Evolutionary conservation across 129 eudicot genomes (phyloP), one percentile per base, ranked within the genome.

Genomic region (Cynara cardunculus): DNA sequence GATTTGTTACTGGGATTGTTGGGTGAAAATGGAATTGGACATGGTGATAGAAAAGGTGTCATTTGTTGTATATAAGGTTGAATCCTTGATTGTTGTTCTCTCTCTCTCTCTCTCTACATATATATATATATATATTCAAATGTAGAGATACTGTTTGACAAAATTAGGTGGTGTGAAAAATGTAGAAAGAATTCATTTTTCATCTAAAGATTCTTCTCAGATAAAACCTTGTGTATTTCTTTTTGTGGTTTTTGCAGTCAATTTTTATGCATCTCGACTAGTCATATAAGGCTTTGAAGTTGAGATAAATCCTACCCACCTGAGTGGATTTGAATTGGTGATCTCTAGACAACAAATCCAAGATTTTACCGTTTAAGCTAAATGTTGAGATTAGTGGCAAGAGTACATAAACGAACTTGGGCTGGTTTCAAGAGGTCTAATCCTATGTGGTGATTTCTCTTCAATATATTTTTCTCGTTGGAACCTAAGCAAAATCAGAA

Each of bases 11-110:
- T 69, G 44, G 65, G 61, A 46, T 53, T 56, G 65, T 56, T 56
- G 62, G 62, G 62, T 49, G 46, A 28, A 37, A 64, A 64, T 81
- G 80, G 80, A 75, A 74, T 46, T 81, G 70, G 85, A 81, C 26
- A 81, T 74, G 76, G 53, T 53, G 68, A 82, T 82, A 76, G 77
- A 82, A 82, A 69, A 59, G 44, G 77, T 69, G 73, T 82, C 77
- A 75, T 82, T 74, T 75, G 77, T 41, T 82, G 85, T 82, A 82
- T 82, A 82, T 26, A 82, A 75, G 68, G 76, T 77, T 69, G 11
- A 76, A 19, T 35, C 49, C 46, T 69, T 76, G 77, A 31, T 34
- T 76, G 78, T 82, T 56, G 82, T 76, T 69, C 27, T 35, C n/a
- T n/a, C n/a, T n/a, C n/a, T n/a, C n/a, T n/a, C n/a, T n/a, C n/a